Evolutionary conservation across 2,329 filamentous ascomycete species (phyloP), one percentile per base, ranked within the genome.

Genomic region (Verticillium tricorpus): DNA sequence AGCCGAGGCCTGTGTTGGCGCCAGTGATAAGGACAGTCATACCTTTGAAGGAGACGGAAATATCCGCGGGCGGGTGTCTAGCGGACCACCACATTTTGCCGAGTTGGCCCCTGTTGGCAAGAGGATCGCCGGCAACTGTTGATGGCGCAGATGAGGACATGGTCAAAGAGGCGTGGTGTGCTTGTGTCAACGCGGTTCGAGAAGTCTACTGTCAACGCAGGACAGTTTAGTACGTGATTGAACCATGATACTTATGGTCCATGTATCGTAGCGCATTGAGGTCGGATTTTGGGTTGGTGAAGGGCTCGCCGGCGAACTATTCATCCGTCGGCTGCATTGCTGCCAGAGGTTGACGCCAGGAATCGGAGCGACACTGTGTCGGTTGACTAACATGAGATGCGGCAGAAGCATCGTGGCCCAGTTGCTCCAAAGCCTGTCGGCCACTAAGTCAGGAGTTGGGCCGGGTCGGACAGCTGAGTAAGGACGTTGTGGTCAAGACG

Each of bases 1-100:
- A 74, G 0, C 82, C 82, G 15, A 85, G 69, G 5, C 82, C 82
- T 2, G 77, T 75, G 52, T 80, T 84, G 11, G 79, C 79, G 25
- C 82, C 81, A 7, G 82, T 83, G 17, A 83, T 67, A 9, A 84
- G 70, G 3, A 82, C 76, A 0, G 77, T 63, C 52, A 65, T 69
- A 40, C 62, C 65, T 11, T 80, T 73, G 57, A 58, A 58, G 31
- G 56, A 58, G 25, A 25, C 15, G 17, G 52, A 28, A 8, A 28
- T 14, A 28, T 56, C 12, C 15, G 52, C 52, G 17, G 52, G 52
- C 6, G 52, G 52, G 52, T 56, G 9, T 25, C 52, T 56, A 3
- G 52, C 52, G 19, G 22, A 28, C 52, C 31, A 28, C 25, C 22
- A 56, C 52, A 56, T 56, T n/a, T 56, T 40, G 2, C 37, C 37